A percentile compares a stretch with the other conserved stretches of the same genome.
These are phyloP conservation scores for Salix viminalis DNA, from an alignment of 345 rosid genomes.

Conservation along the genomic window DNA sequence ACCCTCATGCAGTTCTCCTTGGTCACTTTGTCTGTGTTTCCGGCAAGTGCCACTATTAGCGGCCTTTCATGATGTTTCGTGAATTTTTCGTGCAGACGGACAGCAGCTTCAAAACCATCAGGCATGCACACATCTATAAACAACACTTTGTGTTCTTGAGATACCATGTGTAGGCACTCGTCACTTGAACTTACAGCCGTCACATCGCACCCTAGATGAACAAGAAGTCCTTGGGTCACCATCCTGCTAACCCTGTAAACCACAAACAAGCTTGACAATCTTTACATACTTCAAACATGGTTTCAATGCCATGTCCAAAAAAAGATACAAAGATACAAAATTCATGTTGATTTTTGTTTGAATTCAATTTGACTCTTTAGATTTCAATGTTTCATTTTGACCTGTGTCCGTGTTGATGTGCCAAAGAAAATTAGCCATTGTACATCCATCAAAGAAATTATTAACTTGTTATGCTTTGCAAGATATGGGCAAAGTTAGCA, in stretches of 20 bases:
- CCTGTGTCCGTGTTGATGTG: not conserved
- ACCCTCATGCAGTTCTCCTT: conserved; percentile 81
- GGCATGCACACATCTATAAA: conserved; percentile 67
- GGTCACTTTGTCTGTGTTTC: conserved; percentile 59
- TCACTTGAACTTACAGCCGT: conserved; percentile 61
- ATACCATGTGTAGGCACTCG: conserved; percentile 59
- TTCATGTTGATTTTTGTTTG: not conserved
- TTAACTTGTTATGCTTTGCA: not conserved
- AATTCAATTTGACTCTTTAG: not conserved
- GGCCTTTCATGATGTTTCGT: conserved; percentile 71
- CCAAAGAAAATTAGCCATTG: not conserved
- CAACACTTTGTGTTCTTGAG: conserved; percentile 75
- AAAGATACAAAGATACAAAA: no score
- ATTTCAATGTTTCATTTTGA: not conserved
- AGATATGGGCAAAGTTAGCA: not conserved
- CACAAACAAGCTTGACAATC: conserved; percentile 6
- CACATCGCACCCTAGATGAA: conserved; percentile 90
- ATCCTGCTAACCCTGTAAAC: conserved; percentile 71
- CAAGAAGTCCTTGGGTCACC: conserved; percentile 74
- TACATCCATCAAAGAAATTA: not conserved
- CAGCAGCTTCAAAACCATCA: conserved; percentile 60
- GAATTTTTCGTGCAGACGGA: conserved; percentile 57
- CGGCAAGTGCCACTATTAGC: conserved; percentile 73
- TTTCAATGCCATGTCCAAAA: not conserved
- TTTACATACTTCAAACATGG: not conserved